These are phyloP conservation scores for Aspergillus asperescens DNA, from an alignment of 495 filamentous ascomycete species.

Conservation along the genomic window DNA sequence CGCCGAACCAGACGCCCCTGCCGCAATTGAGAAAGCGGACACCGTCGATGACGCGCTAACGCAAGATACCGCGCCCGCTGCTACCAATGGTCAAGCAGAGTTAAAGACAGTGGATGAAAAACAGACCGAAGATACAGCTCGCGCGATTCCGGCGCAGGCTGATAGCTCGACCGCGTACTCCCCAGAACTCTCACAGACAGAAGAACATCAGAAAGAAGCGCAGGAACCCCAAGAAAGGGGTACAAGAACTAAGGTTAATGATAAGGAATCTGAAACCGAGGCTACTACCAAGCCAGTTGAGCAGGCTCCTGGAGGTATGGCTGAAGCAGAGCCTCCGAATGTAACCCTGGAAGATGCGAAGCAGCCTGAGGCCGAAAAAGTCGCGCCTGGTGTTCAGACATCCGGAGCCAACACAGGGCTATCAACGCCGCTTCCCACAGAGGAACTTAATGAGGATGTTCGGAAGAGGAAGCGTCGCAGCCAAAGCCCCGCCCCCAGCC, in stretches of 20 bases:
- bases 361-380: conserved; percentile 13
- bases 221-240: not conserved
- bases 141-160: not conserved
- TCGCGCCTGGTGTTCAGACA: conserved; percentile 12
- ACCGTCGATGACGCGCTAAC: not conserved
- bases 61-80: not conserved
- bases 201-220: not conserved
- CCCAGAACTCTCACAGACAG: not conserved
- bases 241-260: not conserved
- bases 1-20: conserved; percentile 4
- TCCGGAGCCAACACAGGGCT: conserved; percentile 28
- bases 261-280: conserved; percentile 10
- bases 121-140: not conserved
- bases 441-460: conserved; percentile 49
- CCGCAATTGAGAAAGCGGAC: not conserved
- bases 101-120: conserved; percentile 4
- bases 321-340: conserved; percentile 7
- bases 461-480: conserved; percentile 73
- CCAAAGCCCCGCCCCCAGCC: conserved; percentile 57
- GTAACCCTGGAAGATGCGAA: conserved; percentile 6
- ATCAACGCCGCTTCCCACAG: conserved; percentile 32
- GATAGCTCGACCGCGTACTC: not conserved
- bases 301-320: conserved; percentile 21
- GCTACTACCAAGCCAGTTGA: conserved; percentile 21
- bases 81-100: not conserved